Evolutionary conservation across 257 asterid genomes (phyloP).

Genomic region (Dorcoceras hygrometricum): DNA sequence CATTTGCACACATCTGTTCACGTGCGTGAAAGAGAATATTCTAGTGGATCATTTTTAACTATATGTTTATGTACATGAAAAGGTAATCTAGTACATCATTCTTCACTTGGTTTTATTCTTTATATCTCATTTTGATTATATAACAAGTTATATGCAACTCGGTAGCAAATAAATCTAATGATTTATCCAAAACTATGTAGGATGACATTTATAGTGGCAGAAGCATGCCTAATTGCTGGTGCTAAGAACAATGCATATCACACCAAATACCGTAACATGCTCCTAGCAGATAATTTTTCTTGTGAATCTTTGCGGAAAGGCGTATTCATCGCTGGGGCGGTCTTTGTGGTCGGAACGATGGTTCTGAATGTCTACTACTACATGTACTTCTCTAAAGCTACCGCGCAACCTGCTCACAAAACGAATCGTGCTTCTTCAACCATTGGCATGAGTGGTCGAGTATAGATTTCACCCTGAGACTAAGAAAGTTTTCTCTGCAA

Average conservation of each 20-base stretch:
- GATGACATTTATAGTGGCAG: constrained; percentile 72
- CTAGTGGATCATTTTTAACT: no score
- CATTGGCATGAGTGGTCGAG: constrained; percentile 58
- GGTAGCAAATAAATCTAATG: background rate
- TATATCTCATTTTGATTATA: background rate
- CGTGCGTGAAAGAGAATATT: no score
- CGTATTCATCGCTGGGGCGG: constrained; percentile 90
- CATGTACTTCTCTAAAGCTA: constrained; percentile 63
- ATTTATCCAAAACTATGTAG: constrained; percentile 31
- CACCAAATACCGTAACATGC: constrained; percentile 62
- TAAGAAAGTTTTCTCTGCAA: background rate
- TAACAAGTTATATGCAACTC: background rate
- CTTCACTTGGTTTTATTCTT: background rate
- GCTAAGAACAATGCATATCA: constrained; percentile 59
- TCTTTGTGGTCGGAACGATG: constrained; percentile 76
- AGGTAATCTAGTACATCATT: background rate
- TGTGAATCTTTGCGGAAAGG: constrained; percentile 83
- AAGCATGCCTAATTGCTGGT: constrained; percentile 42
- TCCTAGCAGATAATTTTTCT: constrained; percentile 60
- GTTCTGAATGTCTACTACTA: constrained; percentile 48
- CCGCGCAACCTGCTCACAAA: constrained; percentile 55
- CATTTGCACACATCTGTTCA: no score
- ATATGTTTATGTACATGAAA: background rate
- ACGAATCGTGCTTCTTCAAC: constrained; percentile 41
- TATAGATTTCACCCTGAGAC: constrained; percentile 25